These are phyloP conservation scores for Paramecium caudatum DNA, from an alignment of 73 alveolate genomes.

Conservation along the genomic window DNA sequence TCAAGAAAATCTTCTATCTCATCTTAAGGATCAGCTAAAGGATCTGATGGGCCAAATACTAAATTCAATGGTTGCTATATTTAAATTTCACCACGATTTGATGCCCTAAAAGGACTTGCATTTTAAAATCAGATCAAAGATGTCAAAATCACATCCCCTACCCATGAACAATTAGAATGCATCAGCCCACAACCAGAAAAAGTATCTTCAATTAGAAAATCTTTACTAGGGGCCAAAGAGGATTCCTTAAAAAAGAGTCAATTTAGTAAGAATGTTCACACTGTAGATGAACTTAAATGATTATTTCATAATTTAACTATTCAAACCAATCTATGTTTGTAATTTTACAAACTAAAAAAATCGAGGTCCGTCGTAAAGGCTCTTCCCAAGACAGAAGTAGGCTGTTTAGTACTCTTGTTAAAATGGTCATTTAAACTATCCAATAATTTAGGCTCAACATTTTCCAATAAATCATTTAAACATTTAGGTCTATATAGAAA, in stretches of 20 bases:
- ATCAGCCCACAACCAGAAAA: not conserved
- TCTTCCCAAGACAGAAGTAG: slow-evolving; percentile 12
- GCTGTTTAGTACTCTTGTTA: not conserved
- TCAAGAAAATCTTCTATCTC: slow-evolving; percentile 23
- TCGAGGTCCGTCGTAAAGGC: slow-evolving; percentile 38
- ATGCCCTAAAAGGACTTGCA: not conserved
- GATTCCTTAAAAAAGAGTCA: slow-evolving; percentile 37
- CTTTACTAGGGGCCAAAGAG: not conserved
- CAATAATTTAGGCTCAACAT: not conserved
- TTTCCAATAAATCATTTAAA: slow-evolving; percentile 7
- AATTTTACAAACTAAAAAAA: slow-evolving; percentile 33
- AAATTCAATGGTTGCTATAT: not conserved
- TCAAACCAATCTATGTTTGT: slow-evolving; percentile 25
- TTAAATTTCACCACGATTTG: slow-evolving; percentile 49
- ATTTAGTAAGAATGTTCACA: slow-evolving; percentile 9
- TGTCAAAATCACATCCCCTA: not conserved
- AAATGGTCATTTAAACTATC: slow-evolving; percentile 39
- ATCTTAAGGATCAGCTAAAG: slow-evolving; percentile 16
- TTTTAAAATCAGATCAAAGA: slow-evolving; percentile 43
- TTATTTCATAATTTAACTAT: slow-evolving; percentile 24
- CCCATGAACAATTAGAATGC: not conserved
- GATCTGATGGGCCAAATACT: not conserved
- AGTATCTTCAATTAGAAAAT: not conserved
- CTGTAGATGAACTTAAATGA: slow-evolving; percentile 2
- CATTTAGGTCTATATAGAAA: slow-evolving; percentile 30